Base-by-base conservation (phyloP, 225 moss, liverwort and hornwort species). In the Polytrichum commune region DNA sequence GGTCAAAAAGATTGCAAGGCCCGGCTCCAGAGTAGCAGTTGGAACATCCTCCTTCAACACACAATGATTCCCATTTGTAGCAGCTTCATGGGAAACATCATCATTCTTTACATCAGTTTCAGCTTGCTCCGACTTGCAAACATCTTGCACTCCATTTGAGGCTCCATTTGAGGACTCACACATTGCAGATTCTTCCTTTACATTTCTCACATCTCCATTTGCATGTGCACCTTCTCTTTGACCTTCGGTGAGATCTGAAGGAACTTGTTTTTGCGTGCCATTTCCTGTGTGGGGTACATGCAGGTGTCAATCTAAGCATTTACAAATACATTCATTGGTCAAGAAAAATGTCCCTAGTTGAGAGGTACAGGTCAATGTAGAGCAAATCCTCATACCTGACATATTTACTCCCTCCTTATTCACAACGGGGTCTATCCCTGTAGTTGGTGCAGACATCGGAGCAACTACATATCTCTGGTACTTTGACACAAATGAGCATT, bases 401-500 rank as follows among this genome's bases (percentile, higher is more conserved):
- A 46, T 73, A 68, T 77, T 72, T 26, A 68, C 29, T 62, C 55
- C 72, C 33, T 78, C 55, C 22, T 74, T 65, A 25, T 58, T 46
- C 67, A 83, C 74, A 78, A 79, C 66, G 53, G 38, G 53, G 61
- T 75, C 89, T 70, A 73, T 80, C 16, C 64, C 73, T 23, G 58
- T 79, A 75, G 80, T 82, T 29, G 76, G 69, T 35, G 62, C 64
- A 63, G 74, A 75, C 25, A 73, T 54, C 19, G 90, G 86, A 63
- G 88, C 16, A 35, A 86, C 76, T 69, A 84, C 63, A 60, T 81
- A 66, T 19, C 80, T 81, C 55, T 88, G 72, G 55, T 93, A 92
- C 74, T 93, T 78, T 32, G 73, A 86, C 46, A 96, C 82, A 69
- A 92, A 96, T 62, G 81, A 80, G 68, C 88, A 92, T 64, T 82